Evolutionary conservation across 2,329 filamentous ascomycete species (phyloP).

Genomic region (Plenodomus lindquistii): DNA sequence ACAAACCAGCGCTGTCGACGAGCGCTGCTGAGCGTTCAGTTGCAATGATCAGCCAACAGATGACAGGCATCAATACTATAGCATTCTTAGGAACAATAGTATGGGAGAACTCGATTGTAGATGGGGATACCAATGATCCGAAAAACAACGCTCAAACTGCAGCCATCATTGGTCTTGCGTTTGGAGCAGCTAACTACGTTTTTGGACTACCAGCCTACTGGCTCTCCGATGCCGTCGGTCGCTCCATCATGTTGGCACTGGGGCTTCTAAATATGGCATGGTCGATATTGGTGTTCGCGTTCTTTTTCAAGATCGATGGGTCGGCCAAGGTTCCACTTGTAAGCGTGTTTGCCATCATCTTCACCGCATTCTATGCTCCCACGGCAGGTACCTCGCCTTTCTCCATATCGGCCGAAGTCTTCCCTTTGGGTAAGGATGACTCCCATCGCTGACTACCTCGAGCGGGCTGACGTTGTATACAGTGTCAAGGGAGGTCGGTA

Average conservation of each 20-base stretch:
- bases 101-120: slow-evolving; percentile 10
- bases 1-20: slow-evolving; percentile 21
- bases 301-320: slow-evolving; percentile 19
- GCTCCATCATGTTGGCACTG: slow-evolving; percentile 21
- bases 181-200: slow-evolving; percentile 22
- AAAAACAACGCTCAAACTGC: slow-evolving; percentile 6
- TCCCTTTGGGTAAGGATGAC: slow-evolving; percentile 11
- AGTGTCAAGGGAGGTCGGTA: slow-evolving; percentile 26
- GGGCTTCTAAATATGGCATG: slow-evolving; percentile 29
- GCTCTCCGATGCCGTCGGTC: slow-evolving; percentile 22
- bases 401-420: slow-evolving; percentile 26
- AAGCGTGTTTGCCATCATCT: slow-evolving; percentile 21
- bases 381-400: slow-evolving; percentile 28
- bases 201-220: slow-evolving; percentile 25
- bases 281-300: slow-evolving; percentile 26
- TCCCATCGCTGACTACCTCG: neutral
- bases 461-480: neutral
- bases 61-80: slow-evolving; percentile 17
- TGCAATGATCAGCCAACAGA: slow-evolving; percentile 22
- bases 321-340: slow-evolving; percentile 13
- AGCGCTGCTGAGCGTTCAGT: slow-evolving; percentile 17
- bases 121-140: neutral
- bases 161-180: slow-evolving; percentile 22
- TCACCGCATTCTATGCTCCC: slow-evolving; percentile 22
- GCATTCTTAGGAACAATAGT: slow-evolving; percentile 22